Evolutionary conservation across 495 filamentous ascomycete genomes (phyloP), one percentile per base, ranked within the genome.

Genomic region (Xylaria scruposa): DNA sequence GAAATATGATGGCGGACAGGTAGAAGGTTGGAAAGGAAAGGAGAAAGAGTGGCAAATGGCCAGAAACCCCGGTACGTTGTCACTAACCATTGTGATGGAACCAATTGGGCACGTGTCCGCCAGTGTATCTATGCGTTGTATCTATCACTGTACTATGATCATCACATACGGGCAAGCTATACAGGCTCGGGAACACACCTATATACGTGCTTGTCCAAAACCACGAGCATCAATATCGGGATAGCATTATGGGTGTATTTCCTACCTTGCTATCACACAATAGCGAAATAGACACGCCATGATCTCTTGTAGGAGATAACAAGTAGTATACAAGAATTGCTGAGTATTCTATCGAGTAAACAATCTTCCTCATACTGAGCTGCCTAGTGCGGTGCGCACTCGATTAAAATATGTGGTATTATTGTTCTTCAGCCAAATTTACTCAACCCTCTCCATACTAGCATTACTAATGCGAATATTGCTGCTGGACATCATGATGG

Each of bases 1-100:
- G 88, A 83, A 91, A 93, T 75, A 94, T 97, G 90, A 84, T 98
- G 80, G 89, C 88, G 49, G 89, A 93, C 69, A 87, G 89, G 79
- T 95, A 79, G 73, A 72, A 59, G 31, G 29, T 3, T 31, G 24
- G 46, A 40, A 51, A 58, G 62, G 54, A 46, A 58, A 53, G n/a
- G 29, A 15, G 26, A 53, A 13, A 13, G 65, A 46, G n/a, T 59
- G 42, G 36, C 59, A 13, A 64, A 61, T 56, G 24, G 58, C 51
- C 38, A 56, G 51, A 71, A 58, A 67, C 67, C 36, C 58, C n/a
- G 70, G 64, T 71, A 71, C 53, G 68, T 46, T 73, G 66, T 46
- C n/a, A 73, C 44, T 59, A 44, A 58, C 47, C 69, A 68, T 76
- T 49, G 70, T 75, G 75, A 75, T 75, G 63, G 31, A 54, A 62